phyloP scores from a whole-genome alignment of 495 filamentous ascomycete genomes.

The Neurospora sp. region DNA sequence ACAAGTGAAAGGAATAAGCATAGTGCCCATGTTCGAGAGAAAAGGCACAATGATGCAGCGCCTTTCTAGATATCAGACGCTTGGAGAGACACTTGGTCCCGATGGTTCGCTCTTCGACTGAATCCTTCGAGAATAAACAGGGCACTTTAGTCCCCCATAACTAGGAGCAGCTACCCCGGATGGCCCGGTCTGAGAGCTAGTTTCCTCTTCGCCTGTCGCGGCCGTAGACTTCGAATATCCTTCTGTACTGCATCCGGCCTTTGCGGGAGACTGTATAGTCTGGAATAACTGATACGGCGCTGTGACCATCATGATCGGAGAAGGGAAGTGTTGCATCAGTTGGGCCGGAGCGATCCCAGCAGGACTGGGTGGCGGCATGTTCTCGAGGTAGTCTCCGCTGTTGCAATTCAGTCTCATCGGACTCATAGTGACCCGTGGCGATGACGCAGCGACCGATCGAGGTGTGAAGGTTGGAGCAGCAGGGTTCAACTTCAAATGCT shows the following conservation, averaged over 20 bases:
- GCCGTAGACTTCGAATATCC: background rate
- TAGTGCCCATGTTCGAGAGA: background rate
- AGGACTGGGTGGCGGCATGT: background rate
- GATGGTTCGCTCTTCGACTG: constrained; percentile 27
- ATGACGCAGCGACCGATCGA: constrained; percentile 15
- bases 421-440: background rate
- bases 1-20: background rate
- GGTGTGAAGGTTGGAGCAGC: constrained; percentile 46
- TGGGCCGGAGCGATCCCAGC: background rate
- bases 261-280: background rate
- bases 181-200: background rate
- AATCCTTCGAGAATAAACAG: constrained; percentile 20
- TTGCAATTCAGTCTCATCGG: constrained; percentile 5
- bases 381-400: constrained; percentile 3
- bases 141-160: constrained; percentile 9
- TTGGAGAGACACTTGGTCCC: background rate
- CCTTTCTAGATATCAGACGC: background rate
- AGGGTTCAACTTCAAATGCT: constrained; percentile 44
- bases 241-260: background rate
- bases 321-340: constrained; percentile 10
- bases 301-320: constrained; percentile 12
- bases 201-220: constrained; percentile 1
- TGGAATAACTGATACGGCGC: constrained; percentile 8
- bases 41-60: background rate
- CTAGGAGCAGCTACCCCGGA: background rate